Evolutionary conservation across 352 stramenopile species (phyloP).

Genomic region (Globisporangium splendens): DNA sequence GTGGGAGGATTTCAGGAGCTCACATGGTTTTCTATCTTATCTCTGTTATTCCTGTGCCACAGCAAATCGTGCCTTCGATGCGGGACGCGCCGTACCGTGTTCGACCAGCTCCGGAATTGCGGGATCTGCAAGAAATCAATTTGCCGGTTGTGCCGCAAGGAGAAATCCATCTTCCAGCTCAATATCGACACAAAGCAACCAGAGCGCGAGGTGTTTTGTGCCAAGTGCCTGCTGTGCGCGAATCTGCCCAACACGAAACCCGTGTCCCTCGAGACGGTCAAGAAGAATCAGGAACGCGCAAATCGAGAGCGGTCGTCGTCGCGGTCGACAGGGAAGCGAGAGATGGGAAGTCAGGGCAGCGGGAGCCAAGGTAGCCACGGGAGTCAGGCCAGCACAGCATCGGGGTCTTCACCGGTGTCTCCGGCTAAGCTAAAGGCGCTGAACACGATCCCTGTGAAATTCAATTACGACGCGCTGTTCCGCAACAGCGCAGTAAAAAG

Average conservation of each 20-base stretch:
- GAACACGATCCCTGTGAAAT: conserved; percentile 9
- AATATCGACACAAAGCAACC: conserved; percentile 24
- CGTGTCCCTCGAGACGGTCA: conserved; percentile 10
- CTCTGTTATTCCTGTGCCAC: too few species aligned
- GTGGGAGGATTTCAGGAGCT: too few species aligned
- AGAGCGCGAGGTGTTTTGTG: conserved; percentile 38
- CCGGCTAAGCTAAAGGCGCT: conserved; percentile 3
- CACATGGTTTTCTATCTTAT: too few species aligned
- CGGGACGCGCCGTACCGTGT: conserved; percentile 20
- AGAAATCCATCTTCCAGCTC: conserved; percentile 32
- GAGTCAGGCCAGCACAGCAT: neutral
- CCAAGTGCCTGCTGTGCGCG: conserved; percentile 33
- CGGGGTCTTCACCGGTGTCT: neutral
- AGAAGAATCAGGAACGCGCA: conserved; percentile 6
- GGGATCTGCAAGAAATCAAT: conserved; percentile 50
- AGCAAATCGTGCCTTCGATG: conserved; percentile 48
- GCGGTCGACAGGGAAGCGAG: neutral
- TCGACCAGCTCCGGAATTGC: conserved; percentile 31
- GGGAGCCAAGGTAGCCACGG: neutral
- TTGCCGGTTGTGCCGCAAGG: conserved; percentile 29
- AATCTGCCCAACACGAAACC: conserved; percentile 19
- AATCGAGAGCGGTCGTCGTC: conserved; percentile 6
- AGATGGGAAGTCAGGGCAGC: conserved; percentile 1
- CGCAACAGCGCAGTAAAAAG: conserved; percentile 21
- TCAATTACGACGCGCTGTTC: conserved; percentile 47